These are phyloP conservation scores for Citrus maxima DNA, from an alignment of 345 rosid genomes.

Conservation along the genomic window DNA sequence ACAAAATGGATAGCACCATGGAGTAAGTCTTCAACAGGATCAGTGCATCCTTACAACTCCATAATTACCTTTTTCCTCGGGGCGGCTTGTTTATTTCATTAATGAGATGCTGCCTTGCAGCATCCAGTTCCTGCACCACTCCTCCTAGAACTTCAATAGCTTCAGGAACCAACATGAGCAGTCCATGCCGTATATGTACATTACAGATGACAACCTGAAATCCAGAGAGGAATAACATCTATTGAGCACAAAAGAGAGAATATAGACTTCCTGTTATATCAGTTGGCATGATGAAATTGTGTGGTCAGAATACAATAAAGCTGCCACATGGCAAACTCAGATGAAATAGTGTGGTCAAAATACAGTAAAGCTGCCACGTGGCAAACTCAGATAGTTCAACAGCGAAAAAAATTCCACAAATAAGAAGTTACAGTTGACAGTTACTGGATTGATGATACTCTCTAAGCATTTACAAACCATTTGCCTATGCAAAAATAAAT, in stretches of 20 bases:
- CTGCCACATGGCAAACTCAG: neutral
- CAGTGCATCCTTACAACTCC: slow-evolving; percentile 1
- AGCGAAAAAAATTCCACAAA: neutral
- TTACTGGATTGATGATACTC: neutral
- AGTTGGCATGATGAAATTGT: slow-evolving; percentile 4
- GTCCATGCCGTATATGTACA: slow-evolving; percentile 73
- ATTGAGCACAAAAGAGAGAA: neutral
- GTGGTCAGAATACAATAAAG: neutral
- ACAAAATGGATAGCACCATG: slow-evolving; percentile 1
- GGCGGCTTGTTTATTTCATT: slow-evolving; percentile 89
- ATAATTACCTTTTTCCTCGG: slow-evolving; percentile 84
- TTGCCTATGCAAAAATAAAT: neutral
- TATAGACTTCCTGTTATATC: neutral
- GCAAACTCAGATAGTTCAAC: neutral
- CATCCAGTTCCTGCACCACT: slow-evolving; percentile 71
- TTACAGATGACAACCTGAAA: slow-evolving; percentile 72
- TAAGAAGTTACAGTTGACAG: neutral
- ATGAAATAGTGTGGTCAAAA: neutral
- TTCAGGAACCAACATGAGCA: slow-evolving; percentile 90
- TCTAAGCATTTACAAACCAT: neutral
- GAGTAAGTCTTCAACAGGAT: slow-evolving; percentile 1
- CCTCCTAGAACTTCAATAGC: slow-evolving; percentile 81
- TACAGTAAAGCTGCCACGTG: neutral
- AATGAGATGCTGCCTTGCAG: slow-evolving; percentile 65
- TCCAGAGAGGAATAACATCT: neutral